Percentiles rank a stretch among this genome's conserved stretches.
Evolutionary conservation across 495 filamentous ascomycete genomes (phyloP).

Genomic region (Penicillium soppii): DNA sequence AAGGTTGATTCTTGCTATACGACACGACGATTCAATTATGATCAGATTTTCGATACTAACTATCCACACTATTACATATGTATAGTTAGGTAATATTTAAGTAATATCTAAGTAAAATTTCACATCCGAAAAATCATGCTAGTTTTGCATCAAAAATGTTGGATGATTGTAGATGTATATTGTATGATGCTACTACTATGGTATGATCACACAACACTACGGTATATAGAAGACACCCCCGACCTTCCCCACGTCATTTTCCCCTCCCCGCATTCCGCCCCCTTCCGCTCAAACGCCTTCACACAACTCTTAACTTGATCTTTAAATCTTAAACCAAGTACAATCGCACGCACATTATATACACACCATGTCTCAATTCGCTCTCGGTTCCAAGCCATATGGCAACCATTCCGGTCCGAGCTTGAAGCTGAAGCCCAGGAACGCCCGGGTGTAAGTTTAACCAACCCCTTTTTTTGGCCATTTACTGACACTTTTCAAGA

Average conservation of each 20-base stretch:
- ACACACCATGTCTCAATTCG: slow-evolving; percentile 25
- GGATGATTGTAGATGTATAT: too few relatives aligned
- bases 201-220: too few relatives aligned
- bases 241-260: not conserved
- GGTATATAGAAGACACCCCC: too few relatives aligned
- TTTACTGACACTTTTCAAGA: slow-evolving; percentile 9
- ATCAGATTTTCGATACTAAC: not conserved
- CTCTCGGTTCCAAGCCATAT: slow-evolving; percentile 20
- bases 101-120: too few relatives aligned
- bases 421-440: slow-evolving; percentile 16
- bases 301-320: not conserved
- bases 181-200: too few relatives aligned
- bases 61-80: not conserved
- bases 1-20: not conserved
- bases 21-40: slow-evolving; percentile 2
- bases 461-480: not conserved
- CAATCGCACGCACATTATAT: not conserved
- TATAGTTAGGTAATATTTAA: too few relatives aligned
- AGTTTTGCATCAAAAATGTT: too few relatives aligned
- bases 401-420: slow-evolving; percentile 7
- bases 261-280: too few relatives aligned
- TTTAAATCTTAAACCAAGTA: too few relatives aligned
- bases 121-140: too few relatives aligned
- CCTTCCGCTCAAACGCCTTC: too few relatives aligned
- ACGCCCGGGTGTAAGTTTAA: slow-evolving; percentile 18